phyloP scores from a whole-genome alignment of 305 asterid species.

The Salvia sclarea region DNA sequence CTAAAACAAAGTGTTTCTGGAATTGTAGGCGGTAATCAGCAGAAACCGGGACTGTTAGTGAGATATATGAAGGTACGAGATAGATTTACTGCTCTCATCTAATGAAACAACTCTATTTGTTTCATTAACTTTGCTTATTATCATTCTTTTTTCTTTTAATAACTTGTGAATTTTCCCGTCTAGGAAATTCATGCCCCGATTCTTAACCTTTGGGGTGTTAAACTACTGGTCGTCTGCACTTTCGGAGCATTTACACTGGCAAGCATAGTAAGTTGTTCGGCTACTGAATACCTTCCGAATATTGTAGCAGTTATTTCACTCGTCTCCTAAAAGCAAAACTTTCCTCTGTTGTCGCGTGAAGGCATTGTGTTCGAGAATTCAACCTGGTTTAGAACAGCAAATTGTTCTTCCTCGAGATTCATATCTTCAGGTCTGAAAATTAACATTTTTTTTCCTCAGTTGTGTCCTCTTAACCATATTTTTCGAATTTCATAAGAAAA shows the following conservation, averaged over 20 bases:
- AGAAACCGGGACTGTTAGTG: constrained; percentile 76
- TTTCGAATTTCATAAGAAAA: constrained; percentile 28
- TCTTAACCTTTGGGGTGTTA: constrained; percentile 83
- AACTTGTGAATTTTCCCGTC: constrained; percentile 21
- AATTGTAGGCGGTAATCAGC: constrained; percentile 64
- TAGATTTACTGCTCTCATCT: constrained; percentile 12
- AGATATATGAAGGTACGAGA: constrained; percentile 92
- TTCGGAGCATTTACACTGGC: constrained; percentile 86
- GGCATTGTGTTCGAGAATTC: constrained; percentile 92
- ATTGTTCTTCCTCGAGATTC: constrained; percentile 98
- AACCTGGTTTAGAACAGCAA: constrained; percentile 98
- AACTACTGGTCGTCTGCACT: constrained; percentile 67
- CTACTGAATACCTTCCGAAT: constrained; percentile 23
- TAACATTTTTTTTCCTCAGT: constrained; percentile 21
- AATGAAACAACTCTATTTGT: not conserved
- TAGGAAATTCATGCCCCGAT: constrained; percentile 93
- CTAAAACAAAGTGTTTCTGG: constrained; percentile 33
- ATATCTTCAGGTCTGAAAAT: constrained; percentile 73
- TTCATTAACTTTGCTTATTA: constrained; percentile 6
- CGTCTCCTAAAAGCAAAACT: constrained; percentile 11
- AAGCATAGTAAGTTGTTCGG: constrained; percentile 77
- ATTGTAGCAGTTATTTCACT: constrained; percentile 13
- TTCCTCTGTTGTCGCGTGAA: constrained; percentile 36
- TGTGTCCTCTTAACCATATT: not conserved
- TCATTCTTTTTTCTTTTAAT: constrained; percentile 17